A percentile compares a stretch with the other conserved stretches of the same genome.
phyloP scores from a whole-genome alignment of 2,329 filamentous ascomycete genomes.

The Davidsoniella australis region DNA sequence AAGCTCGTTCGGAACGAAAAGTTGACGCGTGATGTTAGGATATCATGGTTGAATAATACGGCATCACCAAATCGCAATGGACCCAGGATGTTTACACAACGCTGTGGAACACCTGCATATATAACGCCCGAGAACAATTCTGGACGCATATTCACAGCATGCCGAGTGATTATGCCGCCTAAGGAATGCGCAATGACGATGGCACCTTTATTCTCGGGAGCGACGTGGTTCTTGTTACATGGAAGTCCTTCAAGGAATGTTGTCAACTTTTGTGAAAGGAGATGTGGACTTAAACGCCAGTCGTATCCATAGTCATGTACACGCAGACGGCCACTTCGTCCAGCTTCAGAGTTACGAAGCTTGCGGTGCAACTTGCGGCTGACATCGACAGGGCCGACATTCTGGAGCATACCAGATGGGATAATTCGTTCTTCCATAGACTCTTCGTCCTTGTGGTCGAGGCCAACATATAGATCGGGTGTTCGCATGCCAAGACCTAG shows the following conservation, averaged over 20 bases:
- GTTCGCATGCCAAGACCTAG: constrained; percentile 82
- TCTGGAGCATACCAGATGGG: constrained; percentile 72
- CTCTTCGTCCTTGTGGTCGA: constrained; percentile 68
- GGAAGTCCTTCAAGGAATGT: constrained; percentile 57
- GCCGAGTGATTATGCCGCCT: constrained; percentile 72
- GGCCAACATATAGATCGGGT: constrained; percentile 74
- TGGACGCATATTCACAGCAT: constrained; percentile 71
- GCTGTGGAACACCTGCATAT: constrained; percentile 70
- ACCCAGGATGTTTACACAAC: constrained; percentile 81
- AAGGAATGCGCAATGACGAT: constrained; percentile 67
- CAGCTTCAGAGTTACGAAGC: constrained; percentile 57
- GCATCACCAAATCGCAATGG: constrained; percentile 85
- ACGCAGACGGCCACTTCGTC: constrained; percentile 50
- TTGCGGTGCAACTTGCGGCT: constrained; percentile 67
- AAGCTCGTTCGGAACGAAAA: constrained; percentile 81
- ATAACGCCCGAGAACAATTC: constrained; percentile 75
- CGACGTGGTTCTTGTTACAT: constrained; percentile 43
- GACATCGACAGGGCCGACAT: constrained; percentile 85
- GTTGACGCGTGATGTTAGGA: constrained; percentile 83
- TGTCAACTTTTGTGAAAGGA: constrained; percentile 55
- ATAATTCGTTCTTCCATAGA: constrained; percentile 70
- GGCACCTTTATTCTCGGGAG: constrained; percentile 45
- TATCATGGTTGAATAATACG: constrained; percentile 72
- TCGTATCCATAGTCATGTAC: constrained; percentile 90
- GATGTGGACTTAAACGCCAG: constrained; percentile 72